phyloP scores from a whole-genome alignment of 202 grass and related monocot species.

The Zizania palustris region DNA sequence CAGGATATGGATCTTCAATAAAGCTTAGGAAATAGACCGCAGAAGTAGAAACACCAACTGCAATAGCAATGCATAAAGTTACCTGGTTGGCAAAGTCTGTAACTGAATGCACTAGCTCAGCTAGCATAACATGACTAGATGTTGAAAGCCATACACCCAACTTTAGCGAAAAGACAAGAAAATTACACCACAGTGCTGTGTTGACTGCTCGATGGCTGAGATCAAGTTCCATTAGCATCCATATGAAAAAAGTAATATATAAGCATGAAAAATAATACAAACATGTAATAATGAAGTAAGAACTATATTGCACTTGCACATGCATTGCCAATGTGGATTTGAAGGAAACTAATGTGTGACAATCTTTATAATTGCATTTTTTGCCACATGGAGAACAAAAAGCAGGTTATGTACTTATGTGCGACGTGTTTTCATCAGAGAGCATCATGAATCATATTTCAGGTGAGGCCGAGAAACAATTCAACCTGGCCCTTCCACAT shows the following conservation, averaged over 20 bases:
- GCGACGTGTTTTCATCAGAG: neutral
- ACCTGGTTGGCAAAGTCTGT: constrained; percentile 98
- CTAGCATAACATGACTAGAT: constrained; percentile 99
- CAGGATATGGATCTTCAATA: constrained; percentile 12
- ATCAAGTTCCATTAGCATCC: constrained; percentile 41
- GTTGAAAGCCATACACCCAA: constrained; percentile 97
- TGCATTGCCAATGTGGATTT: neutral
- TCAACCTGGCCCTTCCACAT: neutral
- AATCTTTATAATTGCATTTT: neutral
- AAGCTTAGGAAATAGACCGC: constrained; percentile 14
- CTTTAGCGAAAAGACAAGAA: constrained; percentile 97
- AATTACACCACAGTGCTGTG: constrained; percentile 96
- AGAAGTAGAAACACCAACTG: constrained; percentile 35
- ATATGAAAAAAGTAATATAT: constrained; percentile 34
- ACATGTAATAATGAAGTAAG: constrained; percentile 13
- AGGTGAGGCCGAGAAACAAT: neutral
- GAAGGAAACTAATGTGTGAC: neutral
- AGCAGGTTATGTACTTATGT: neutral
- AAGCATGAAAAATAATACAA: constrained; percentile 10
- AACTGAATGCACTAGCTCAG: constrained; percentile 88
- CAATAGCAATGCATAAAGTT: constrained; percentile 30
- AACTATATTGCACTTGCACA: too few relatives aligned
- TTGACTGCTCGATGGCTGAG: constrained; percentile 93
- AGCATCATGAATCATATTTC: constrained; percentile 26
- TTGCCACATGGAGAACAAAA: constrained; percentile 18